Evolutionary conservation across 2,329 filamentous ascomycete genomes (phyloP).

Genomic region (Fusarium sp.): DNA sequence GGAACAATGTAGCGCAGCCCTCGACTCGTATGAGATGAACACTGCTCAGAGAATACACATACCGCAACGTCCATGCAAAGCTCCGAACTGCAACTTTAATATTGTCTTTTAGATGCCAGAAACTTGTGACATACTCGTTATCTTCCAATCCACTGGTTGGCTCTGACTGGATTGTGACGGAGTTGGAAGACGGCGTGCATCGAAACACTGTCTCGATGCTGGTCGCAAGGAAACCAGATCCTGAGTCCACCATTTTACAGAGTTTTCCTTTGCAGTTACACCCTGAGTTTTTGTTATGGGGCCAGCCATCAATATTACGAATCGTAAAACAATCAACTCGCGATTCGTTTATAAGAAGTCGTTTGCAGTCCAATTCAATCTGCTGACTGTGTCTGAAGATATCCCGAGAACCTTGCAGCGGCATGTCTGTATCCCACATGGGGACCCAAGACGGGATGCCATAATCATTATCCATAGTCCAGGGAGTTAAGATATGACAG

Average conservation of each 20-base stretch:
- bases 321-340: not conserved
- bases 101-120: rapidly evolving
- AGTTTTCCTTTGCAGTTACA: rapidly evolving
- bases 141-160: no score
- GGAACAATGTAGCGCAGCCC: rapidly evolving
- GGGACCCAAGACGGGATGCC: not conserved
- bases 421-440: not conserved
- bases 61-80: no score
- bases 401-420: rapidly evolving
- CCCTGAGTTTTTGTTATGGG: rapidly evolving
- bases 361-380: rapidly evolving
- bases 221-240: rapidly evolving
- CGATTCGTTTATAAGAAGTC: not conserved
- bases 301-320: not conserved
- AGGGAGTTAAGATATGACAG: no score
- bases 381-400: rapidly evolving
- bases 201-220: rapidly evolving
- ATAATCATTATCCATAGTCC: not conserved
- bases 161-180: no score
- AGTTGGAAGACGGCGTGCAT: no score
- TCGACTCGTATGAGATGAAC: not conserved
- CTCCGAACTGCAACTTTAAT: not conserved
- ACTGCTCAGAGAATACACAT: rapidly evolving
- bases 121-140: not conserved
- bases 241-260: not conserved